Conservation (phyloP, 345 rosid genomes). For the Gossypium stocksii region DNA sequence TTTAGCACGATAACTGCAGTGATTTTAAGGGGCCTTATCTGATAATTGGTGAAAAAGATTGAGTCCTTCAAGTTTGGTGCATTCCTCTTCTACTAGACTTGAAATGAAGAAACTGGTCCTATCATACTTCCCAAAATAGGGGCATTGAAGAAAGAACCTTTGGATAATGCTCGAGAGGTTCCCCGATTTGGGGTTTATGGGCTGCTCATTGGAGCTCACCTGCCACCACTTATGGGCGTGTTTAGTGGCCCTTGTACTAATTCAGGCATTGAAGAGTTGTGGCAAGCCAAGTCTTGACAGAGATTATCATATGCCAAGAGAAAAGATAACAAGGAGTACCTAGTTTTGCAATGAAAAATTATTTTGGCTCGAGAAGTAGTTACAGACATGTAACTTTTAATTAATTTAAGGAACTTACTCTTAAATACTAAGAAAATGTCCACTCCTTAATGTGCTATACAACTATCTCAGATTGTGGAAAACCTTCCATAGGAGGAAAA, state of each 20-base stretch:
- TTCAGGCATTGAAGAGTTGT: constrained; percentile 68
- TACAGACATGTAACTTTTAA: no score
- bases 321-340: constrained; percentile 64
- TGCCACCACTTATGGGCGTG: constrained; percentile 75
- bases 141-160: constrained; percentile 83
- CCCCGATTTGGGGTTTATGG: constrained; percentile 60
- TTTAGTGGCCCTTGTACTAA: constrained; percentile 72
- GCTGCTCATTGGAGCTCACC: constrained; percentile 66
- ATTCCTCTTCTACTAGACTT: constrained; percentile 73
- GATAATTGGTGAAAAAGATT: constrained; percentile 58
- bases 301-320: constrained; percentile 81
- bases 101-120: constrained; percentile 27
- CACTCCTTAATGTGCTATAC: neutral
- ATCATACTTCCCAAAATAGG: constrained; percentile 60
- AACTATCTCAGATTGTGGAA: neutral
- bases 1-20: no score
- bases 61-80: constrained; percentile 72
- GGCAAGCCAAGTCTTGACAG: constrained; percentile 73
- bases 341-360: neutral
- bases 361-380: no score
- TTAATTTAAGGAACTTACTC: neutral
- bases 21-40: constrained; percentile 58
- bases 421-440: neutral
- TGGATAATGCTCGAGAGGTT: constrained; percentile 45
- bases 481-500: constrained; percentile 1